Evolutionary conservation across 1,139 yeast genomes (phyloP), one percentile per base, ranked within the genome.

Genomic region (Yamadazyma oceani): DNA sequence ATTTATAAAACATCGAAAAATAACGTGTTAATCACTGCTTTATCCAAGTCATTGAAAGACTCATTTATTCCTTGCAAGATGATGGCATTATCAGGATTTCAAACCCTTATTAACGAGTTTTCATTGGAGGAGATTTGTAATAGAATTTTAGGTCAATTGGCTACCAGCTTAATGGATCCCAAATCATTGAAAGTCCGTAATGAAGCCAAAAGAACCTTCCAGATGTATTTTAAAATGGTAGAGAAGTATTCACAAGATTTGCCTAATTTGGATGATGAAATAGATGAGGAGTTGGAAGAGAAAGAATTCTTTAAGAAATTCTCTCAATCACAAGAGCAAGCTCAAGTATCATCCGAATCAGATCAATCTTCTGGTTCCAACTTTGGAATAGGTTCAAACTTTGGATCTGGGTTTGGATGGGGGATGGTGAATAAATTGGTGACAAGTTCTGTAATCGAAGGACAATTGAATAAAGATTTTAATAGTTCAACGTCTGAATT

Each of bases 1-100:
- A 75, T 92, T 44, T 82, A 82, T 42, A 64, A 70, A 17, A 64
- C 63, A 15, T 78, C 87, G 2, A 70, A 83, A 44, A 72, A 83
- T 25, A 81, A 80, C 26, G 96, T 92, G 2, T 64, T 92, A 32
- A 82, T 89, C 7, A 88, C 97, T 1, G 97, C 97, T 0, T 84
- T 87, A 50, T 78, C 88, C 2, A 82, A 89, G 53, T 85, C 95
- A 0, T 69, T 92, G 38, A 82, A 82, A 51, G 98, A 92, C 57
- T 75, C 92, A 0, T 83, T 82, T 53, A 73, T 82, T 5, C 90
- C 86, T 8, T 80, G 95, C 16, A 75, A 95, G 46, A 62, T 84
- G 57, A 86, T 85, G 4, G 89, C 97, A 0, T 67, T 92, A 27
- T 66, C 80, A 44, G 95, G 97, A 1, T 76, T 92, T 45, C 78